A percentile compares a stretch with the other conserved stretches of the same genome.
Conservation (phyloP, 345 rosid species). For the Corymbia maculata region DNA sequence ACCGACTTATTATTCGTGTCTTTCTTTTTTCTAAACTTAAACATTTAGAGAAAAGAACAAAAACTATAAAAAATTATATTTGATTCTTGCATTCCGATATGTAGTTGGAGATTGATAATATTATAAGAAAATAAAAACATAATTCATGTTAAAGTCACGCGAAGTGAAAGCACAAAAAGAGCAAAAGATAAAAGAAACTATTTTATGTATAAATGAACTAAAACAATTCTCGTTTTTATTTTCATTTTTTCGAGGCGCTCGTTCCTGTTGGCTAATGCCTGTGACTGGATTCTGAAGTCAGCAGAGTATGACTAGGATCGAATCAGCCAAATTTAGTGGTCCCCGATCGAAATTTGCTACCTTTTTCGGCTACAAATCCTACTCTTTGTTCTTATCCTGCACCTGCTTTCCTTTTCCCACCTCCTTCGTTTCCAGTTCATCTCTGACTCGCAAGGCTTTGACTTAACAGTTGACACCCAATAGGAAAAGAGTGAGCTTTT, state of each 20-base stretch:
- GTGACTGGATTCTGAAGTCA: background rate
- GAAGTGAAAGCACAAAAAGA: background rate
- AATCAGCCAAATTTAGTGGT: background rate
- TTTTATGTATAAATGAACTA: background rate
- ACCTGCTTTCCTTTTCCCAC: background rate
- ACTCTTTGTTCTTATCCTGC: background rate
- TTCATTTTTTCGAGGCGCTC: background rate
- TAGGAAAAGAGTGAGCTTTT: background rate
- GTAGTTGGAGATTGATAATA: background rate
- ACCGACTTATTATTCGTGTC: background rate
- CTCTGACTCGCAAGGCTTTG: background rate
- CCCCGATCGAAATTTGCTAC: background rate
- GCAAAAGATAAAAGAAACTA: background rate
- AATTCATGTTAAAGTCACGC: background rate
- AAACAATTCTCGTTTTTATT: rapidly evolving
- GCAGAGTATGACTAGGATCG: background rate
- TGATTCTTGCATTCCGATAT: background rate
- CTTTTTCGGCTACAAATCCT: background rate
- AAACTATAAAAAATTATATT: background rate
- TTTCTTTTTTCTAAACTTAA: background rate
- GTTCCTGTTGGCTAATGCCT: background rate
- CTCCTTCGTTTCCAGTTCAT: background rate
- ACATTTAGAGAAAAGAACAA: background rate
- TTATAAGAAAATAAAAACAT: too few species aligned
- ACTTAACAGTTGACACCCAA: background rate